These are phyloP conservation scores for Leishmania tarentolae DNA, from an alignment of 208 protist species.

Conservation along the genomic window DNA sequence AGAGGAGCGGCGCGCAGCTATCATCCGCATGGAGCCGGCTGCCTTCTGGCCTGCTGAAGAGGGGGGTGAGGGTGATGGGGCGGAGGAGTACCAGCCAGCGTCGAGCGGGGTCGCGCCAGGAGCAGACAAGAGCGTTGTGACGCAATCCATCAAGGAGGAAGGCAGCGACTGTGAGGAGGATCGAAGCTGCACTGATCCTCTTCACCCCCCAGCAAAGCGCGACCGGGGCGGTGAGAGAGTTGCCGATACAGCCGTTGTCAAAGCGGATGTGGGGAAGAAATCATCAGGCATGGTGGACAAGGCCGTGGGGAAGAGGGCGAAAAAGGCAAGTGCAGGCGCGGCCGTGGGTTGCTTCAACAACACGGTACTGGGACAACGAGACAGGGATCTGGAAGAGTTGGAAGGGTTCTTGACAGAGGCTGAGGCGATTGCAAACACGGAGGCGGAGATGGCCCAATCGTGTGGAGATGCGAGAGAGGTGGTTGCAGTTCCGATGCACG, in stretches of 20 bases:
- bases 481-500: neutral
- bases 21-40: conserved; percentile 23
- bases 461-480: conserved; percentile 3
- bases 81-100: conserved; percentile 9
- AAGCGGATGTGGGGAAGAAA: neutral
- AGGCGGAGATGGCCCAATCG: neutral
- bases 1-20: conserved; percentile 24
- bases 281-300: neutral
- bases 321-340: conserved; percentile 2
- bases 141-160: neutral
- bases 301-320: conserved; percentile 9
- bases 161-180: neutral
- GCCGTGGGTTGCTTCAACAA: conserved; percentile 16
- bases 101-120: neutral
- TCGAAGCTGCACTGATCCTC: neutral
- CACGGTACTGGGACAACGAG: conserved; percentile 39
- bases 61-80: conserved; percentile 3
- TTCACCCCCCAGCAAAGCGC: neutral
- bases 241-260: neutral
- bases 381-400: conserved; percentile 58
- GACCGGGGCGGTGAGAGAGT: neutral
- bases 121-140: conserved; percentile 11
- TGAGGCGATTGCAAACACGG: conserved; percentile 1
- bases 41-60: conserved; percentile 27
- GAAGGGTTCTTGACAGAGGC: conserved; percentile 34